phyloP scores from a whole-genome alignment of 257 asterid genomes.

The Rehmannia glutinosa region DNA sequence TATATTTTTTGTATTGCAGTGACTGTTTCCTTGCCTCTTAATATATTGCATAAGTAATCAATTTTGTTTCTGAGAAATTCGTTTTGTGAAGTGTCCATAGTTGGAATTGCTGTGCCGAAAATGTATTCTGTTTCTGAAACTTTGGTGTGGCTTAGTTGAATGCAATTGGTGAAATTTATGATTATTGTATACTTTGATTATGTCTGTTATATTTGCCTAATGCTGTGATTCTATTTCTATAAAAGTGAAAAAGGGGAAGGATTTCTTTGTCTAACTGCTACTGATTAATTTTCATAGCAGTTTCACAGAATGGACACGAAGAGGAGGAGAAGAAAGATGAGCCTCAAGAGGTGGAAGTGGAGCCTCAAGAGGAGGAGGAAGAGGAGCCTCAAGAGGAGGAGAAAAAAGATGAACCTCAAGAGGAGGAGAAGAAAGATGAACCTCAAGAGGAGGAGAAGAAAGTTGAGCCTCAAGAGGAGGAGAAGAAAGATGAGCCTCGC shows the following conservation, averaged over 20 bases:
- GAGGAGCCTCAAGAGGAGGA: slow-evolving; percentile 13
- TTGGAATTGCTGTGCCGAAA: background rate
- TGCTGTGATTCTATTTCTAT: background rate
- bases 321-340: slow-evolving; percentile 20
- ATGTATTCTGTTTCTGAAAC: background rate
- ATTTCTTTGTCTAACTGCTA: background rate
- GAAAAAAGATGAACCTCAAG: background rate
- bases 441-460: slow-evolving; percentile 23
- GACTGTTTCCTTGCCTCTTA: background rate
- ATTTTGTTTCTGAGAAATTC: background rate
- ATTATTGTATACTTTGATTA: background rate
- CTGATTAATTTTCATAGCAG: slow-evolving; percentile 13
- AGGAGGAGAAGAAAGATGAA: background rate
- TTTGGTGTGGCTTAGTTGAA: background rate
- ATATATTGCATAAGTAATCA: background rate
- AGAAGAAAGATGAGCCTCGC: slow-evolving; percentile 14
- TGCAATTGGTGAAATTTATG: background rate
- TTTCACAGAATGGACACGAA: slow-evolving; percentile 33
- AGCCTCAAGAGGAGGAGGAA: slow-evolving; percentile 17
- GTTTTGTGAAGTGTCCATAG: background rate
- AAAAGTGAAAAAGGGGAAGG: background rate
- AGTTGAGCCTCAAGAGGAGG: slow-evolving; percentile 20
- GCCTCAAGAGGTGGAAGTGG: slow-evolving; percentile 12
- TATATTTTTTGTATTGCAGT: background rate
- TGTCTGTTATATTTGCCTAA: background rate